A percentile compares a stretch with the other conserved stretches of the same genome.
These are phyloP conservation scores for Penicillium sp. DNA, from an alignment of 2,329 filamentous ascomycete species.

Conservation along the genomic window DNA sequence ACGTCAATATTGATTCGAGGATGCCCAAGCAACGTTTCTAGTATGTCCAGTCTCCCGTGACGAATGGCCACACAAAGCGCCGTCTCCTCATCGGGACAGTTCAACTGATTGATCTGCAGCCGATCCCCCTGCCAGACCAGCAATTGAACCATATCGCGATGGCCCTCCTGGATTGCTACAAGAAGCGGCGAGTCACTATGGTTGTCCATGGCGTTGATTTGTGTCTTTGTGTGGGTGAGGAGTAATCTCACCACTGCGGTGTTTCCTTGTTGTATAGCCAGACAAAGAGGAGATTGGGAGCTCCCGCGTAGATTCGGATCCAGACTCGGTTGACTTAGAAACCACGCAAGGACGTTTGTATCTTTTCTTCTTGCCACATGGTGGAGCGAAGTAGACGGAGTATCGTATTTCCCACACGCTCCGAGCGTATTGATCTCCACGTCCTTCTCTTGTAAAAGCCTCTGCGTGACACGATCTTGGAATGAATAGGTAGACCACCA, in stretches of 20 bases:
- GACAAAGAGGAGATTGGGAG: neutral
- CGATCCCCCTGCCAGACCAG: neutral
- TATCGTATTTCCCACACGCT: neutral
- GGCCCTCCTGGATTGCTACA: neutral
- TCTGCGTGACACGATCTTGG: neutral
- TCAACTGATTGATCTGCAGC: neutral
- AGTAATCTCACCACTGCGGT: neutral
- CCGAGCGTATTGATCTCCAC: neutral
- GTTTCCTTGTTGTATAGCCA: neutral
- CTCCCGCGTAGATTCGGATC: neutral
- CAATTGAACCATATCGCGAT: neutral
- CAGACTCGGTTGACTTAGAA: neutral
- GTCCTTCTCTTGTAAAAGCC: neutral
- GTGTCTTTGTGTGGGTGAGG: neutral
- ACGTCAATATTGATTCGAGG: neutral
- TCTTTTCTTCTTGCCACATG: neutral
- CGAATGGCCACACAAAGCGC: neutral
- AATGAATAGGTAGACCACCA: neutral
- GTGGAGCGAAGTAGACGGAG: neutral
- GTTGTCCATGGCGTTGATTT: neutral
- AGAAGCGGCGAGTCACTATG: neutral
- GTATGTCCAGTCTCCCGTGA: neutral
- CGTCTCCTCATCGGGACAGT: neutral
- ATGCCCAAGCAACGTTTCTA: neutral
- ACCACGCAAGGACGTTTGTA: neutral